phyloP scores from a whole-genome alignment of 257 asterid species.

The Przewalskia tangutica region DNA sequence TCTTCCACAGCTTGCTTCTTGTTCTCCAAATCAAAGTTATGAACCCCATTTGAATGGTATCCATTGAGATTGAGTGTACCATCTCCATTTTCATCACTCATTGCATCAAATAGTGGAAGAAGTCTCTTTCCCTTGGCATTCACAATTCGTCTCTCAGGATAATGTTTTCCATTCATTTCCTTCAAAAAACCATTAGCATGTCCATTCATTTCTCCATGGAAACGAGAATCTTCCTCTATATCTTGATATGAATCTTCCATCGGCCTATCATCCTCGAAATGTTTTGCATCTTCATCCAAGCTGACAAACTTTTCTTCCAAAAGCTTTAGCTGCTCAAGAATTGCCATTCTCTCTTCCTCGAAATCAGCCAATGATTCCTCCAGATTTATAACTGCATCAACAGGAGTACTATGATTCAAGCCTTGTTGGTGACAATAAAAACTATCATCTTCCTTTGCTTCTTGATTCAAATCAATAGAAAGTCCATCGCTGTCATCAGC shows the following conservation, averaged over 20 bases:
- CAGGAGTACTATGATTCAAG: slow-evolving; percentile 42
- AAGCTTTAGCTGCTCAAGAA: slow-evolving; percentile 76
- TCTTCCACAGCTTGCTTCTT: slow-evolving; percentile 57
- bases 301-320: slow-evolving; percentile 70
- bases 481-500: slow-evolving; percentile 76
- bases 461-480: slow-evolving; percentile 69
- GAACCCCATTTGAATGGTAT: slow-evolving; percentile 28
- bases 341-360: slow-evolving; percentile 76
- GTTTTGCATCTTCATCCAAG: slow-evolving; percentile 36
- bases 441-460: slow-evolving; percentile 51
- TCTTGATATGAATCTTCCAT: slow-evolving; percentile 15
- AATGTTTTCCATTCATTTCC: slow-evolving; percentile 39
- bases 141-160: slow-evolving; percentile 18
- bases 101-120: slow-evolving; percentile 84
- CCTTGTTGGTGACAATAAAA: slow-evolving; percentile 25
- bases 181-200: slow-evolving; percentile 43
- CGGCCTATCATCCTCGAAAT: slow-evolving; percentile 34
- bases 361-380: slow-evolving; percentile 79
- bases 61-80: slow-evolving; percentile 15
- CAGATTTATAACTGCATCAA: slow-evolving; percentile 50
- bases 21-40: slow-evolving; percentile 31
- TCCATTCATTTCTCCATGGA: slow-evolving; percentile 8
- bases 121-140: slow-evolving; percentile 60
- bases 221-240: not conserved
- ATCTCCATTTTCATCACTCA: slow-evolving; percentile 40